Evolutionary conservation across 78 protist species (phyloP).

Genomic region (Tieghemostelium lacteum): DNA sequence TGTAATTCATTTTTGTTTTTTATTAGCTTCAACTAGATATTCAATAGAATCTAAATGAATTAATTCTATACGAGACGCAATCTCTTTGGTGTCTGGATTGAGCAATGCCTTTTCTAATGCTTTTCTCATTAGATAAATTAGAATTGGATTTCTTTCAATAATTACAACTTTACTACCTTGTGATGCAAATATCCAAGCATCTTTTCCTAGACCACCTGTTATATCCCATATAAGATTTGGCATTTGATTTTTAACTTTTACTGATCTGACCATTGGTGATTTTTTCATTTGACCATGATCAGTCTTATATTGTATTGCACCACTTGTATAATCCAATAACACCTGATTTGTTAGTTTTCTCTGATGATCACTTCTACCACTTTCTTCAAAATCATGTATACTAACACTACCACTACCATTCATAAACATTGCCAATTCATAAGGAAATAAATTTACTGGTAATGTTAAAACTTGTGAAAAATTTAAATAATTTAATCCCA

Average conservation of each 20-base stretch:
- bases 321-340: slow-evolving; percentile 27
- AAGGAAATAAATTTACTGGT: slow-evolving; percentile 10
- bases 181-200: slow-evolving; percentile 55
- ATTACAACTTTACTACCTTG: slow-evolving; percentile 36
- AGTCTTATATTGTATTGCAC: background rate
- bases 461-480: slow-evolving; percentile 1
- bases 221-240: slow-evolving; percentile 24
- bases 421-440: slow-evolving; percentile 18
- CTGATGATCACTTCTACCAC: background rate
- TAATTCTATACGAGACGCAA: slow-evolving; percentile 43
- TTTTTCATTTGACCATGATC: slow-evolving; percentile 3
- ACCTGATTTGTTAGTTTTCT: slow-evolving; percentile 25
- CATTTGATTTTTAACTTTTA: background rate
- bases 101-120: slow-evolving; percentile 30
- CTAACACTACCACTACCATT: background rate
- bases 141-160: slow-evolving; percentile 64
- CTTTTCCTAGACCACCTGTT: slow-evolving; percentile 75
- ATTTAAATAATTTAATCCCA: slow-evolving; percentile 19
- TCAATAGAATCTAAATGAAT: slow-evolving; percentile 40
- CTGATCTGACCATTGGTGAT: slow-evolving; percentile 55
- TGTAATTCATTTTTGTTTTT: background rate
- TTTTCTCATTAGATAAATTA: background rate
- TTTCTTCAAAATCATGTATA: slow-evolving; percentile 3
- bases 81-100: background rate
- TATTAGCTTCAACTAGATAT: slow-evolving; percentile 13